Evolutionary conservation across 202 grass and related monocot genomes (phyloP), one percentile per base, ranked within the genome.

Genomic region (Brachypodium distachyon): DNA sequence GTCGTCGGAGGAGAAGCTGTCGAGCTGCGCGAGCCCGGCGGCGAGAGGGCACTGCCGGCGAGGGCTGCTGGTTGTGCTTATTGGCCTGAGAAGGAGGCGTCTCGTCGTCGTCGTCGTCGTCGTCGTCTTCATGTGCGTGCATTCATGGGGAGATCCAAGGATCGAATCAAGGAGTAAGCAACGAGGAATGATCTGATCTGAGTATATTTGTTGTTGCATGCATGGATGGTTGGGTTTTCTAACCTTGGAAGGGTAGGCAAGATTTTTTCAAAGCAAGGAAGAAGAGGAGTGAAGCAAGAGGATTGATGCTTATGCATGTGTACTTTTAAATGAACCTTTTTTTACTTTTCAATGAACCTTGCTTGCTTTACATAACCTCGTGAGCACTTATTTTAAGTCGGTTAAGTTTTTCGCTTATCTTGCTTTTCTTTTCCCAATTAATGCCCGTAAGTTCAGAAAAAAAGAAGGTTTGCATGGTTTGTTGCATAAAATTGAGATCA

Each of bases 271-370:
- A 85, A 59, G 74, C 34, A 55, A 25, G 2, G 51, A 38, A 12
- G 90, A 32, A 73, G 88, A 86, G 62, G 77, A 91, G 94, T 91
- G 83, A 97, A 90, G 94, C 91, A 97, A 93, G 33, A 65, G 67
- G 61, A 82, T 26, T 78, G 25, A 12, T 33, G 58, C 26, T 29
- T 9, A 12, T 33, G 58, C 26, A 18, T 9, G 65, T 47, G 58
- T 44, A 74, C 48, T 29, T n/a, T 84, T 72, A 53, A 48, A 84
- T 71, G 81, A 29, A 76, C 28, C 14, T 80, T 61, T n/a, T n/a
- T n/a, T n/a, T n/a, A n/a, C n/a, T 29, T n/a, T 84, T 72, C 62
- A 48, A 84, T 71, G 81, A 29, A 76, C 28, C 14, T 80, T 61
- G 6, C 16, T 34, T 67, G 73, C 70, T 67, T 77, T 67, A 9